Evolutionary conservation across 805 yeast species (phyloP).

Genomic region (Tetrapisispora arboricola): DNA sequence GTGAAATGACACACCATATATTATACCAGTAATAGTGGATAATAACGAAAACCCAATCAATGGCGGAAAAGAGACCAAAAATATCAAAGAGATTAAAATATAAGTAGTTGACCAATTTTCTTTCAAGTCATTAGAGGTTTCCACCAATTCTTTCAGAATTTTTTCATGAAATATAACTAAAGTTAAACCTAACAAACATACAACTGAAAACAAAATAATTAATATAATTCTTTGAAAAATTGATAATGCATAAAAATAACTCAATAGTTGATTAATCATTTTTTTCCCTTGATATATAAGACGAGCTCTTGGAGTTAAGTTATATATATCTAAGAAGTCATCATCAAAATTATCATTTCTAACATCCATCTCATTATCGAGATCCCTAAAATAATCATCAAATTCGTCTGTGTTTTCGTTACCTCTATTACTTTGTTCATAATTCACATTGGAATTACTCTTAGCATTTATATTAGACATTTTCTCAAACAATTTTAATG

Average conservation of each 20-base stretch:
- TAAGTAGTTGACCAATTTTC: constrained; percentile 33
- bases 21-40: constrained; percentile 62
- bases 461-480: neutral
- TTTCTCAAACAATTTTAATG: too few species aligned
- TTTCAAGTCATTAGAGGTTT: constrained; percentile 37
- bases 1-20: constrained; percentile 59
- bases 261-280: constrained; percentile 6
- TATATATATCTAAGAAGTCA: constrained; percentile 26
- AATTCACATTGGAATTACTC: neutral
- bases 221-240: constrained; percentile 18
- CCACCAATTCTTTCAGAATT: constrained; percentile 29
- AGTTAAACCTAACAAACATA: constrained; percentile 11
- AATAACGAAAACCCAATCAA: constrained; percentile 69
- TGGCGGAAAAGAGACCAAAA: constrained; percentile 82
- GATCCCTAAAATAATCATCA: constrained; percentile 6
- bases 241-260: constrained; percentile 13
- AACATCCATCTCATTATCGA: constrained; percentile 3
- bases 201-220: constrained; percentile 8
- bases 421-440: neutral
- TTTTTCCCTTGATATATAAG: constrained; percentile 15
- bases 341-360: constrained; percentile 13
- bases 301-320: constrained; percentile 27
- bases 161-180: constrained; percentile 21
- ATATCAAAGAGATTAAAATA: constrained; percentile 42
- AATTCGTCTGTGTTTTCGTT: constrained; percentile 1